Evolutionary conservation across 371 early-diverging fungal genomes (phyloP).

Genomic region (Mucor lusitanicus): DNA sequence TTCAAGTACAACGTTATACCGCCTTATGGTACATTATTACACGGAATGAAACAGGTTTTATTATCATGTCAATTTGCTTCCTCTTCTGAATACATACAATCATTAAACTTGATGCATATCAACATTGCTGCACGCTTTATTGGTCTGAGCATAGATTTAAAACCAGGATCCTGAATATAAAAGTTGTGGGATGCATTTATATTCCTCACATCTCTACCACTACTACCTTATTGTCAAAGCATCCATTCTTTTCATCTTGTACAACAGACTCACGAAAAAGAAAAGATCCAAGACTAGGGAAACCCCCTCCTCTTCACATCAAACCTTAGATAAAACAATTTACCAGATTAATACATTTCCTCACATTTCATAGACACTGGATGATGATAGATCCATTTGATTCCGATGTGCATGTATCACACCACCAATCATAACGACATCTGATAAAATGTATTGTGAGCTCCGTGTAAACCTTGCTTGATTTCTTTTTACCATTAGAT

Average conservation of each 20-base stretch:
- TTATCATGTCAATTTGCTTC: not conserved
- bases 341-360: not conserved
- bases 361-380: not conserved
- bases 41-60: not conserved
- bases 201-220: too few species aligned
- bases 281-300: not conserved
- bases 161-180: not conserved
- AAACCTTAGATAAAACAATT: not conserved
- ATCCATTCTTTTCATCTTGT: not conserved
- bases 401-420: not conserved
- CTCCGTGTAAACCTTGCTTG: not conserved
- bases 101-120: not conserved
- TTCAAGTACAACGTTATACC: not conserved
- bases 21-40: not conserved
- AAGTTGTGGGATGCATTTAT: not conserved
- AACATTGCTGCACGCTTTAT: not conserved
- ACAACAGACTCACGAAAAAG: not conserved
- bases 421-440: not conserved
- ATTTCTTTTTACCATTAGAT: not conserved
- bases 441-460: not conserved
- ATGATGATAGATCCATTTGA: not conserved
- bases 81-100: not conserved
- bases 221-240: not conserved
- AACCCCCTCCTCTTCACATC: not conserved
- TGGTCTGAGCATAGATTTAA: not conserved